Evolutionary conservation across 495 filamentous ascomycete species (phyloP).

Genomic region (Penicillium cataractarum): DNA sequence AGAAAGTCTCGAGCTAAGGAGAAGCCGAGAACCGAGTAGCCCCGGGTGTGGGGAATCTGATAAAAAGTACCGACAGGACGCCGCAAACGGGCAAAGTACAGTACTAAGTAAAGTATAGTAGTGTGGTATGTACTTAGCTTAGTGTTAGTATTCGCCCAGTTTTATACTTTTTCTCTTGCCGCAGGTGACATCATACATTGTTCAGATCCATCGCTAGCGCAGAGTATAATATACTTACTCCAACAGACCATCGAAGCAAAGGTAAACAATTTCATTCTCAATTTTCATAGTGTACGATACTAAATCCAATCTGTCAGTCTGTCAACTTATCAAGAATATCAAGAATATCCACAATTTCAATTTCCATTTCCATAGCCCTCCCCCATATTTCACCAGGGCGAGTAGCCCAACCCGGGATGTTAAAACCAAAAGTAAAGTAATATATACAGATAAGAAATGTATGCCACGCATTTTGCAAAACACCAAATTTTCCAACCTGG

Average conservation of each 20-base stretch:
- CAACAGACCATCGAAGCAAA: background rate
- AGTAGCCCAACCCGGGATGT: constrained; percentile 7
- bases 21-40: background rate
- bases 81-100: background rate
- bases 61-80: background rate
- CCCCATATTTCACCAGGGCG: background rate
- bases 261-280: background rate
- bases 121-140: too few species aligned
- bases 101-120: background rate
- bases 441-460: background rate
- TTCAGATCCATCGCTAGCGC: background rate
- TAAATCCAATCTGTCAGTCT: background rate
- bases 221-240: background rate
- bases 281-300: background rate
- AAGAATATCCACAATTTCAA: background rate
- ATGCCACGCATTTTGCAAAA: background rate
- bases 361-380: background rate
- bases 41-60: constrained; percentile 1
- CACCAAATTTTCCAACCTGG: background rate
- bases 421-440: background rate
- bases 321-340: too few species aligned
- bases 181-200: constrained; percentile 1
- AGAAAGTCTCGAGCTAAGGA: background rate
- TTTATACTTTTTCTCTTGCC: constrained; percentile 1
- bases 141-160: background rate